Evolutionary conservation across 352 stramenopile species (phyloP).

Genomic region (Globisporangium nunn): DNA sequence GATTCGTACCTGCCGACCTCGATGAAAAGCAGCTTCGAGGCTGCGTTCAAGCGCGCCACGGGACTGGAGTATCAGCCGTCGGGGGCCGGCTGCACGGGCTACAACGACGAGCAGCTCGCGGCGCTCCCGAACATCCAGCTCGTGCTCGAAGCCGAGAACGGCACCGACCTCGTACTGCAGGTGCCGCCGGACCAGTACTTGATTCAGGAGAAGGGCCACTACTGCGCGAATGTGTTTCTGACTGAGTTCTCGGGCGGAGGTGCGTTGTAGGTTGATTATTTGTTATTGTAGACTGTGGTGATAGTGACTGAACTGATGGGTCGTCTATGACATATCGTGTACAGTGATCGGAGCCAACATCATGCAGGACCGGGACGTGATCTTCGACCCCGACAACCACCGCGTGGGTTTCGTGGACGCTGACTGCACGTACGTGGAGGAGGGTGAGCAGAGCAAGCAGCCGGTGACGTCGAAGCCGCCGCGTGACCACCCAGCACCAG

Average conservation of each 20-base stretch:
- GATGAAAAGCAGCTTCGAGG: constrained; percentile 15
- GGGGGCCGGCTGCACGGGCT: constrained; percentile 8
- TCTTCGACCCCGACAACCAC: constrained; percentile 34
- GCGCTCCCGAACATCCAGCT: constrained; percentile 30
- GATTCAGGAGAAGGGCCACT: constrained; percentile 25
- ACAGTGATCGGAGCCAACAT: constrained; percentile 40
- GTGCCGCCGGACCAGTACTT: constrained; percentile 29
- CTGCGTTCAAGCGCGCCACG: constrained; percentile 23
- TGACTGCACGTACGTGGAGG: constrained; percentile 15
- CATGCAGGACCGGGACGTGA: constrained; percentile 41
- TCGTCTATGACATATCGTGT: background rate
- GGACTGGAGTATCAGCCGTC: constrained; percentile 6
- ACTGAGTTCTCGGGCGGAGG: constrained; percentile 26
- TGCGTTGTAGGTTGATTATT: constrained; percentile 1
- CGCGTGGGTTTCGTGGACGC: constrained; percentile 40
- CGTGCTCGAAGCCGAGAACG: constrained; percentile 23
- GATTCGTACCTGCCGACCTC: constrained; percentile 68
- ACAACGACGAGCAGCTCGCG: constrained; percentile 18
- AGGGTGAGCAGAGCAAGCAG: background rate
- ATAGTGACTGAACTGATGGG: background rate
- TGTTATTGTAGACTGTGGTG: background rate
- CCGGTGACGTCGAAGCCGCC: constrained; percentile 8
- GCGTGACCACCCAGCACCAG: constrained; percentile 3
- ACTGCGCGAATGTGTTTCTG: constrained; percentile 24
- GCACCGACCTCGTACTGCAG: constrained; percentile 21